A percentile compares a stretch with the other conserved stretches of the same genome.
phyloP scores from a whole-genome alignment of 768 basidiomycete species.

The Pleurotus cornucopiae region DNA sequence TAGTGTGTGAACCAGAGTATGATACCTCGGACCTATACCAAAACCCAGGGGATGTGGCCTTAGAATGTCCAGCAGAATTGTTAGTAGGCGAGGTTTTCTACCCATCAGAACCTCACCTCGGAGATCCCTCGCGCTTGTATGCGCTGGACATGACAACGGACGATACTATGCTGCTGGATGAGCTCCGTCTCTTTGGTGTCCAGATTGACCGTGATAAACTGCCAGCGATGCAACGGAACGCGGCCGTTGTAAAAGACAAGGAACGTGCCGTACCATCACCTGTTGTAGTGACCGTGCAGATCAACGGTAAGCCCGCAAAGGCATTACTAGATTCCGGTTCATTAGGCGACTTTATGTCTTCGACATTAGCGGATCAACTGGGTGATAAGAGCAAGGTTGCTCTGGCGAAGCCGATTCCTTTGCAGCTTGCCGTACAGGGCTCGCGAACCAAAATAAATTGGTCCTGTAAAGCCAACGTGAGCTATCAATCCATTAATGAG shows the following conservation, averaged over 20 bases:
- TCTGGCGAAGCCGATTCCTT: constrained; percentile 25
- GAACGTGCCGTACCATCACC: constrained; percentile 23
- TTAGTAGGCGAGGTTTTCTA: too few species aligned
- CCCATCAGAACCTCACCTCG: too few species aligned
- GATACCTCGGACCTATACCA: too few species aligned
- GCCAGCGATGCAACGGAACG: constrained; percentile 19
- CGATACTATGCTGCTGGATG: neutral
- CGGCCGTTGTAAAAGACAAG: constrained; percentile 15
- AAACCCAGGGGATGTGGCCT: too few species aligned
- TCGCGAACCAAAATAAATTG: constrained; percentile 33
- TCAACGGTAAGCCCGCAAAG: constrained; percentile 27
- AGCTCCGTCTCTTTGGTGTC: neutral
- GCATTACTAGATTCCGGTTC: constrained; percentile 36
- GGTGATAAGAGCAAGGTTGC: constrained; percentile 14
- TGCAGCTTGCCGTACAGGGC: constrained; percentile 38
- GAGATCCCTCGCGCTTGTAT: too few species aligned
- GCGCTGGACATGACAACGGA: neutral
- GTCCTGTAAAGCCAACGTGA: constrained; percentile 17
- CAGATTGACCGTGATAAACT: neutral
- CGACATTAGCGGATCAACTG: constrained; percentile 32
- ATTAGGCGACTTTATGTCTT: constrained; percentile 36
- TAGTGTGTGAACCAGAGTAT: too few species aligned
- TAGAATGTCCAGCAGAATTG: too few species aligned
- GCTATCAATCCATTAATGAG: constrained; percentile 30
- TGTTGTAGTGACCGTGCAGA: constrained; percentile 21